Evolutionary conservation across 2,329 filamentous ascomycete genomes (phyloP).

Genomic region (Cucurbitaria berberidis): DNA sequence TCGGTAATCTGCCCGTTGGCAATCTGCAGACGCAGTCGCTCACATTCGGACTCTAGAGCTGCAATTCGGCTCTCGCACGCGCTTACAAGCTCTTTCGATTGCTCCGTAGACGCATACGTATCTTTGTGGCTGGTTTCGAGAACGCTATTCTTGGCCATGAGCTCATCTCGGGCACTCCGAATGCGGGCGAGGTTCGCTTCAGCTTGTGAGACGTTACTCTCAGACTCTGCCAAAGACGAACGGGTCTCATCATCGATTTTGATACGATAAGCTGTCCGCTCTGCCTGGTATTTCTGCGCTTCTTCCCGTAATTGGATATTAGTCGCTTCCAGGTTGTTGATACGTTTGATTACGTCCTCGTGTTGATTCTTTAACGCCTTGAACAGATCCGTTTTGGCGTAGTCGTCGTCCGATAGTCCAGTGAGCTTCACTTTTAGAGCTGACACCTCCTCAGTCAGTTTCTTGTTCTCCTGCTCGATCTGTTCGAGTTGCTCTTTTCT

Average conservation of each 20-base stretch:
- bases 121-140: conserved; percentile 81
- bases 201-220: conserved; percentile 78
- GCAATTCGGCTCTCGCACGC: conserved; percentile 81
- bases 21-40: conserved; percentile 67
- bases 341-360: conserved; percentile 88
- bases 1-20: conserved; percentile 51
- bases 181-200: conserved; percentile 88
- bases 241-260: conserved; percentile 84
- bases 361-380: conserved; percentile 89
- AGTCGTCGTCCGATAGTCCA: conserved; percentile 87
- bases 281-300: conserved; percentile 81
- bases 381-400: conserved; percentile 89
- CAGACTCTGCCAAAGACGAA: conserved; percentile 73
- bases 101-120: conserved; percentile 70
- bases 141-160: conserved; percentile 79
- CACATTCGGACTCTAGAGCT: conserved; percentile 81
- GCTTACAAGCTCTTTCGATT: conserved; percentile 79
- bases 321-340: conserved; percentile 88
- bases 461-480: conserved; percentile 77
- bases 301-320: conserved; percentile 87
- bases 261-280: conserved; percentile 80
- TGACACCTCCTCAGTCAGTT: conserved; percentile 78
- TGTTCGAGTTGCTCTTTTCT: conserved; percentile 88
- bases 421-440: conserved; percentile 71
- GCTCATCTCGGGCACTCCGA: conserved; percentile 81